Evolutionary conservation across 1,139 yeast genomes (phyloP), one percentile per base, ranked within the genome.

Genomic region (Scheffersomyces illinoinensis): DNA sequence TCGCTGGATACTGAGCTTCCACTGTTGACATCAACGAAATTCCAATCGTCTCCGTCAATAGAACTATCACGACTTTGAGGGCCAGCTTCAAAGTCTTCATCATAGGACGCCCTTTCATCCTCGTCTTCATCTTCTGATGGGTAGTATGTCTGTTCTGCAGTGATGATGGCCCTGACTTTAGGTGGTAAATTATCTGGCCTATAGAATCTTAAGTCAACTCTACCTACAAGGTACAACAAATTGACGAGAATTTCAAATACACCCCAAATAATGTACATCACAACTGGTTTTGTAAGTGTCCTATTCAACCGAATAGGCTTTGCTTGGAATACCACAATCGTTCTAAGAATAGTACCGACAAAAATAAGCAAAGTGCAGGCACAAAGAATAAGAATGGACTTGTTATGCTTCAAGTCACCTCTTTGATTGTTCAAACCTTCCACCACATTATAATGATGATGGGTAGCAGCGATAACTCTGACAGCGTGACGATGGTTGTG

Each of bases 121-220:
- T 61, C 66, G 8, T 68, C 69, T 55, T 72, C 76, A 20, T 58
- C 66, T 14, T 71, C 75, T 1, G 77, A 71, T 5, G 71, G 74
- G 52, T 66, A 64, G 59, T 68, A 63, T 8, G 78, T 69, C 63
- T 80, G 84, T 60, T 80, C 80, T 2, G 83, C 83, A 3, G 84
- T 80, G 54, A 79, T 74, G 53, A 80, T 78, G 23, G 72, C 64
- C 57, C 83, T 68, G 21, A 80, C 83, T 56, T 71, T 72, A 47
- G 68, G 63, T 7, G 84, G 83, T 58, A 85, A 74, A 60, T 74
- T 72, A 67, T 89, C 95, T 24, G 95, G 95, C 71, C 91, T 86
- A 79, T 90, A 90, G 75, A 90, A 90, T 69, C 96, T 81, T 66
- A 90, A 79, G 70, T 90, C 96, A 55, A 88, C 85, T 69, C 96